phyloP scores from a whole-genome alignment of 805 yeast genomes.

The Saccharomyces eubayanus region DNA sequence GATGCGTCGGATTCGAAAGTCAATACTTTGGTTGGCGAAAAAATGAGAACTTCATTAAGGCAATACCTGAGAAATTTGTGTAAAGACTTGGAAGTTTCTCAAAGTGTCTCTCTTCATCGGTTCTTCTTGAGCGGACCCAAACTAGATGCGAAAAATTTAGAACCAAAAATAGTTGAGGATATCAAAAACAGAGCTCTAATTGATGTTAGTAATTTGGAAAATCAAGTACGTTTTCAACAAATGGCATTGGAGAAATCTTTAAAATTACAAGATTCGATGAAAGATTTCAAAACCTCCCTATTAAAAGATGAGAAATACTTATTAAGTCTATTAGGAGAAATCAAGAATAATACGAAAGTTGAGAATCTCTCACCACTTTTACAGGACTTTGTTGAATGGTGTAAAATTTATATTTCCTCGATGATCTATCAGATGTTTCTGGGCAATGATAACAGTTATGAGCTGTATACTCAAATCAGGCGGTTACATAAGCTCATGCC shows the following conservation, averaged over 20 bases:
- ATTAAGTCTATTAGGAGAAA: constrained; percentile 52
- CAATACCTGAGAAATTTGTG: constrained; percentile 55
- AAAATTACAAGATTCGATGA: constrained; percentile 47
- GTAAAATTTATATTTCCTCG: constrained; percentile 74
- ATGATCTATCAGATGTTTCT: constrained; percentile 73
- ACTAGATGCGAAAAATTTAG: constrained; percentile 33
- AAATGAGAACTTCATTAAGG: constrained; percentile 65
- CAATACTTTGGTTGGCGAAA: constrained; percentile 53
- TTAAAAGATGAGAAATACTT: constrained; percentile 48
- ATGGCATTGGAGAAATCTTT: constrained; percentile 53
- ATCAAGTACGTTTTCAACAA: constrained; percentile 65
- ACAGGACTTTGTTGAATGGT: constrained; percentile 68
- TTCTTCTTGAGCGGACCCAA: constrained; percentile 40
- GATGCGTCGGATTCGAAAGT: constrained; percentile 19
- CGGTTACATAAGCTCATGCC: constrained; percentile 75
- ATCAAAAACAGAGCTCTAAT: constrained; percentile 47
- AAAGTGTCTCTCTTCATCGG: constrained; percentile 41
- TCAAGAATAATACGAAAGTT: constrained; percentile 46
- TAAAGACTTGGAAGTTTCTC: constrained; percentile 46
- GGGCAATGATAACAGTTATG: constrained; percentile 75
- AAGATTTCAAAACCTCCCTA: constrained; percentile 48
- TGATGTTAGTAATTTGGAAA: constrained; percentile 52
- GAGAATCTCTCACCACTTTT: constrained; percentile 58
- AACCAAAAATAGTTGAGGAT: constrained; percentile 43
- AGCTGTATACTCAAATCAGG: constrained; percentile 59